These are phyloP conservation scores for Suhomyces bolitotheri DNA, from an alignment of 1,139 yeast genomes.

Conservation along the genomic window DNA sequence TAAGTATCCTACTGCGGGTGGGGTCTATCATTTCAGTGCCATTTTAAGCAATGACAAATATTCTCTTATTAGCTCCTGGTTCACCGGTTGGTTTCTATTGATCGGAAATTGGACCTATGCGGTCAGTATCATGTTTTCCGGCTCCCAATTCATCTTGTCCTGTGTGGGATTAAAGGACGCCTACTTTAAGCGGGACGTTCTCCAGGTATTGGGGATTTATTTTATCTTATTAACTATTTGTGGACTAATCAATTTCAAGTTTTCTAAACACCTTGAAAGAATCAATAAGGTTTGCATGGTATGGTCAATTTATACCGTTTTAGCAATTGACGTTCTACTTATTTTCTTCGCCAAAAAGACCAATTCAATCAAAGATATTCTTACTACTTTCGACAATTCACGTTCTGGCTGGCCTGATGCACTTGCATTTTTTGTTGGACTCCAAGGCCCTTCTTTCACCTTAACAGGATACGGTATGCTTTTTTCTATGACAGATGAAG, in stretches of 20 bases:
- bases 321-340: slow-evolving; percentile 63
- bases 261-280: slow-evolving; percentile 57
- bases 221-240: slow-evolving; percentile 56
- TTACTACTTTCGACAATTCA: slow-evolving; percentile 69
- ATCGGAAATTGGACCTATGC: slow-evolving; percentile 79
- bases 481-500: slow-evolving; percentile 82
- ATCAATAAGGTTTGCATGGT: slow-evolving; percentile 67
- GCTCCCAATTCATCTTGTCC: slow-evolving; percentile 68
- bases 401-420: slow-evolving; percentile 72
- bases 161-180: slow-evolving; percentile 61
- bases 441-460: slow-evolving; percentile 77
- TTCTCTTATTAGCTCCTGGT: slow-evolving; percentile 63
- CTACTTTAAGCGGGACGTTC: slow-evolving; percentile 56
- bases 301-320: slow-evolving; percentile 75
- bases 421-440: slow-evolving; percentile 69
- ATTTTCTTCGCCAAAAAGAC: slow-evolving; percentile 61
- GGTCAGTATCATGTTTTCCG: slow-evolving; percentile 70
- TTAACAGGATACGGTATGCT: slow-evolving; percentile 82
- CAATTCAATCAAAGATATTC: slow-evolving; percentile 57
- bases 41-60: slow-evolving; percentile 59
- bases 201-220: slow-evolving; percentile 57
- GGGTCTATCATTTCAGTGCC: slow-evolving; percentile 75
- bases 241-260: slow-evolving; percentile 61
- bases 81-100: slow-evolving; percentile 72
- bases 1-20: slow-evolving; percentile 74